Evolutionary conservation across 495 filamentous ascomycete species (phyloP).

Genomic region (Penicillium daleae): DNA sequence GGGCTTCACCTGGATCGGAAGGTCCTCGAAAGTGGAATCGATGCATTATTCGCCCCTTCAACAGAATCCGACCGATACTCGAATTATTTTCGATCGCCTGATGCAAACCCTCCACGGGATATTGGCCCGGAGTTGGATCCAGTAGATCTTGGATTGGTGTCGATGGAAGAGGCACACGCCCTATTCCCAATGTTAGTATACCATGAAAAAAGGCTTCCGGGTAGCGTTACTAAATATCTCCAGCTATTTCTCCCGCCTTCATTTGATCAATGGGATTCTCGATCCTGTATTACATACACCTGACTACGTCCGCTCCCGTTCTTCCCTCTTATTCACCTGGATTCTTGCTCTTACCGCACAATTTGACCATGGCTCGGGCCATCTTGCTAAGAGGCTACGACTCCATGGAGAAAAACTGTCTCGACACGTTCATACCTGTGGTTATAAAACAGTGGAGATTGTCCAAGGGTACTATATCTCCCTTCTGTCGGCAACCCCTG

Average conservation of each 20-base stretch:
- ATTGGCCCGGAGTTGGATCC: constrained; percentile 62
- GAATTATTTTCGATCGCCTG: constrained; percentile 26
- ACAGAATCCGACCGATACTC: constrained; percentile 10
- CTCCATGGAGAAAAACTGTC: constrained; percentile 64
- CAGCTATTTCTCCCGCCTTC: constrained; percentile 65
- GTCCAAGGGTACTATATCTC: constrained; percentile 46
- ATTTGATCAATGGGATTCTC: constrained; percentile 67
- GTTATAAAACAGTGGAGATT: constrained; percentile 67
- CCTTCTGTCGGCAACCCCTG: constrained; percentile 30
- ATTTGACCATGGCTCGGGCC: constrained; percentile 57
- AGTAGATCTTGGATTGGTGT: constrained; percentile 63
- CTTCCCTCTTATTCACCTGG: constrained; percentile 66
- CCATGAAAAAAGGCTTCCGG: background rate
- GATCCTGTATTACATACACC: constrained; percentile 63
- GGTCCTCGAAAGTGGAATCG: constrained; percentile 22
- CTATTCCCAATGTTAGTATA: constrained; percentile 59
- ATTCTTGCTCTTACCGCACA: constrained; percentile 63
- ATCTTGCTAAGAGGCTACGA: constrained; percentile 59
- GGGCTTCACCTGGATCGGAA: constrained; percentile 25
- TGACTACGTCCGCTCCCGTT: constrained; percentile 61
- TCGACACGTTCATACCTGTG: constrained; percentile 56
- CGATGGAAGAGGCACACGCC: constrained; percentile 54
- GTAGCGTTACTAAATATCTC: background rate
- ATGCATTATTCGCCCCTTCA: constrained; percentile 15
- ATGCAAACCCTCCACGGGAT: constrained; percentile 36